Percentiles rank a stretch among this genome's conserved stretches.
These are phyloP conservation scores for Psilocybe mexicana DNA, from an alignment of 1,284 basidiomycete species.

Conservation along the genomic window DNA sequence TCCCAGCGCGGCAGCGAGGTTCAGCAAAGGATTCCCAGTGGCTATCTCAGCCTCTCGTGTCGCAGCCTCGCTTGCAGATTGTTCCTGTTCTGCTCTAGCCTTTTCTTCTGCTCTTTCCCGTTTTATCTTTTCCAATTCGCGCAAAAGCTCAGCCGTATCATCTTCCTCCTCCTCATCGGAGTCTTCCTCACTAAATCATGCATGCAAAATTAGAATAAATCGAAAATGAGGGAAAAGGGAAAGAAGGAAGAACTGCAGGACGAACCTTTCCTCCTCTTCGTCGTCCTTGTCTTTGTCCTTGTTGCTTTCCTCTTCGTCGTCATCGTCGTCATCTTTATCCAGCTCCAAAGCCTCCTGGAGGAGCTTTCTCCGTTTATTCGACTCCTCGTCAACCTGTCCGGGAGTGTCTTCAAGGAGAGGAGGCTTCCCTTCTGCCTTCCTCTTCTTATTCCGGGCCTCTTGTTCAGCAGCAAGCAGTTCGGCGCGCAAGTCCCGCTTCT, in stretches of 20 bases:
- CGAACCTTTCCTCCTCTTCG: constrained; percentile 50
- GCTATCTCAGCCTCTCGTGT: constrained; percentile 82
- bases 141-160: constrained; percentile 88
- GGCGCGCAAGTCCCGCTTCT: constrained; percentile 76
- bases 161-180: constrained; percentile 70
- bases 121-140: constrained; percentile 95
- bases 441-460: constrained; percentile 83
- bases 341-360: constrained; percentile 82
- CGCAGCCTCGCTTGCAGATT: constrained; percentile 65
- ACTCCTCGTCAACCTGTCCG: constrained; percentile 53
- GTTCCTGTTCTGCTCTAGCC: constrained; percentile 76
- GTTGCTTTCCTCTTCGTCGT: constrained; percentile 47
- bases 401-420: constrained; percentile 45
- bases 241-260: constrained; percentile 13
- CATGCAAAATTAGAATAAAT: background rate
- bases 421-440: constrained; percentile 79
- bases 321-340: constrained; percentile 84
- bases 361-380: constrained; percentile 76
- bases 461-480: constrained; percentile 84
- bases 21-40: constrained; percentile 82
- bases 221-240: background rate
- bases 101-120: constrained; percentile 93
- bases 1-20: constrained; percentile 86
- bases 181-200: constrained; percentile 25
- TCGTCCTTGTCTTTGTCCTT: constrained; percentile 36